Conservation (phyloP, 2,329 filamentous ascomycete species). For the Botrytis sinoallii region DNA sequence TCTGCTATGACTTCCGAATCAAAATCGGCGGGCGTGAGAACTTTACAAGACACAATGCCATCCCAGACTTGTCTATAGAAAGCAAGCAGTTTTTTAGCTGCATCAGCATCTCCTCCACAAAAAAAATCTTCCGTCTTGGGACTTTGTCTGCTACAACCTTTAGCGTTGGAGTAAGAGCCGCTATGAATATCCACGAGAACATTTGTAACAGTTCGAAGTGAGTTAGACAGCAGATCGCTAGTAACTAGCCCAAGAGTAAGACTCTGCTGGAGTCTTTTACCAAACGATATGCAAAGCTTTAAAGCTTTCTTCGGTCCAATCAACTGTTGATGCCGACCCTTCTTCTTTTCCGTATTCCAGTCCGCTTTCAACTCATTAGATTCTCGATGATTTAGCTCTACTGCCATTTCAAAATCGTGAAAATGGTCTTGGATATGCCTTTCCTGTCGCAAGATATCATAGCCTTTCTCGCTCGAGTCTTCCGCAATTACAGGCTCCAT, state of each 20-base stretch:
- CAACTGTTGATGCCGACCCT: not conserved
- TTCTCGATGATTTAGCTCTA: conserved; percentile 9
- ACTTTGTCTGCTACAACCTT: too few species aligned
- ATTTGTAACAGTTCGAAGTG: conserved; percentile 21
- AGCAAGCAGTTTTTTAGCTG: conserved; percentile 17
- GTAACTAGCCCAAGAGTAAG: conserved; percentile 29
- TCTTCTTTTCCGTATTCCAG: not conserved
- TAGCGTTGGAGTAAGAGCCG: not conserved
- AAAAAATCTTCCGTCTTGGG: too few species aligned
- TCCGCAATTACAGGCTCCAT: not conserved
- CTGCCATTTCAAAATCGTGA: conserved; percentile 21
- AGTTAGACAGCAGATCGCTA: conserved; percentile 19
- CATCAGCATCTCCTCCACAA: not conserved
- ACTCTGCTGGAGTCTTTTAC: conserved; percentile 26
- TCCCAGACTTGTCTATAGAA: conserved; percentile 33
- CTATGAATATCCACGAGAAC: conserved; percentile 19
- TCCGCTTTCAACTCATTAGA: not conserved
- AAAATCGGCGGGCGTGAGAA: conserved; percentile 27
- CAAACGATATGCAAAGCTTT: conserved; percentile 27
- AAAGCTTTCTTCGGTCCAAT: not conserved
- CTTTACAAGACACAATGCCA: conserved; percentile 29
- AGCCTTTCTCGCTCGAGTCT: not conserved
- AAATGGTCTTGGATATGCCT: conserved; percentile 19
- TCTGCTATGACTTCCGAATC: conserved; percentile 20
- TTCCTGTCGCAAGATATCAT: not conserved